A percentile compares a stretch with the other conserved stretches of the same genome.
phyloP scores from a whole-genome alignment of 768 basidiomycete species.

The Lentinula sp. region DNA sequence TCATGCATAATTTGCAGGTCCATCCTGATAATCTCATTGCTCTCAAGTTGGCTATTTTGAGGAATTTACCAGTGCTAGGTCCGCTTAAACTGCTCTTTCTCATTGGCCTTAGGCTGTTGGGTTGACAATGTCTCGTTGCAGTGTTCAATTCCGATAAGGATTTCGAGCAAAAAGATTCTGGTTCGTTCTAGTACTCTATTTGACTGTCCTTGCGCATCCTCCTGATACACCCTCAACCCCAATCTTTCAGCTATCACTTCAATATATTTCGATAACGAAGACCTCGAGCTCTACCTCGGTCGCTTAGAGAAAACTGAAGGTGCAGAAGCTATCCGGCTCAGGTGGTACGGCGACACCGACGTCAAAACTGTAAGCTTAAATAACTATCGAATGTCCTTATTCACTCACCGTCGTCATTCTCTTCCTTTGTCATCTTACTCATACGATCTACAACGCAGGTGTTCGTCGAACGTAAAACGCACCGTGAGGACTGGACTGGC shows the following conservation, averaged over 20 bases:
- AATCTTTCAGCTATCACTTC: conserved; percentile 77
- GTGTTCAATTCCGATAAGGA: conserved; percentile 95
- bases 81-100: not conserved
- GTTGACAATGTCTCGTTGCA: conserved; percentile 19
- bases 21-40: conserved; percentile 94
- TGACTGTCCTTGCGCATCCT: too few relatives aligned
- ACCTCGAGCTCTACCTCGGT: conserved; percentile 93
- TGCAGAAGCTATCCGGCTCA: conserved; percentile 90
- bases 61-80: conserved; percentile 93
- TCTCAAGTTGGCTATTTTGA: conserved; percentile 87
- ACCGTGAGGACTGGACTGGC: conserved; percentile 99
- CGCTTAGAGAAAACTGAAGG: conserved; percentile 98
- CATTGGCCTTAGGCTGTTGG: not conserved
- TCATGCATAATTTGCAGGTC: conserved; percentile 30
- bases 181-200: conserved; percentile 25
- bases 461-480: conserved; percentile 85
- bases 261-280: conserved; percentile 95
- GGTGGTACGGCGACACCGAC: conserved; percentile 93
- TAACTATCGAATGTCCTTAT: not conserved
- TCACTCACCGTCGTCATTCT: not conserved
- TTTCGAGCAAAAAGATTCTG: conserved; percentile 79
- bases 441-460: conserved; percentile 39
- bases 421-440: not conserved
- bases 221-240: not conserved
- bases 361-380: conserved; percentile 60